A percentile compares a stretch with the other conserved stretches of the same genome.
Evolutionary conservation across 2,329 filamentous ascomycete genomes (phyloP).

Genomic region (Fusarium austroafricanum): DNA sequence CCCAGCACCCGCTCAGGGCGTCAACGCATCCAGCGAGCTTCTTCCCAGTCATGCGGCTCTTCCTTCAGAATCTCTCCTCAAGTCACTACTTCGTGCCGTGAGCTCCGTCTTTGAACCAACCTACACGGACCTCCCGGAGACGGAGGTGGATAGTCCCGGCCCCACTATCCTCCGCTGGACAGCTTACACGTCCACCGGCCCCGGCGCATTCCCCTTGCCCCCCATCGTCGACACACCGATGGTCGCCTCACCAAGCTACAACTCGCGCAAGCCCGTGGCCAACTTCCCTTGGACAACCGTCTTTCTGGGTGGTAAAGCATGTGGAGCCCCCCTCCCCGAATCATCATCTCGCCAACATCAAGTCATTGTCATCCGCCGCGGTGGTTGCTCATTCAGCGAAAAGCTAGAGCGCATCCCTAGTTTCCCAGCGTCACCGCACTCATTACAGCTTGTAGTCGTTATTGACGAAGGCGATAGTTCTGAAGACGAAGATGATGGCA

Average conservation of each 20-base stretch:
- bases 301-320: conserved; percentile 77
- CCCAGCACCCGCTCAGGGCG: conserved; percentile 23
- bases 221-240: conserved; percentile 68
- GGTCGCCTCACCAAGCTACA: conserved; percentile 56
- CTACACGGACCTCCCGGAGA: conserved; percentile 46
- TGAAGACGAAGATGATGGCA: conserved; percentile 42
- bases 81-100: conserved; percentile 60
- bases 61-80: conserved; percentile 57
- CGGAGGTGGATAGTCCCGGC: conserved; percentile 46
- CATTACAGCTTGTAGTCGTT: conserved; percentile 84
- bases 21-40: conserved; percentile 31
- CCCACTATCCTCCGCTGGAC: conserved; percentile 61
- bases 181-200: conserved; percentile 64
- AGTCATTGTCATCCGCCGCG: conserved; percentile 83
- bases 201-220: conserved; percentile 76
- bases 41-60: conserved; percentile 22
- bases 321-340: conserved; percentile 68
- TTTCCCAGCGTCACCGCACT: conserved; percentile 69
- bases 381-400: conserved; percentile 83
- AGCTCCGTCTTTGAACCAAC: conserved; percentile 57
- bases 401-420: conserved; percentile 89
- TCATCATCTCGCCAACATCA: conserved; percentile 70
- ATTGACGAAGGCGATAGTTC: conserved; percentile 66
- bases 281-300: conserved; percentile 76
- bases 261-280: conserved; percentile 50